A percentile compares a stretch with the other conserved stretches of the same genome.
These are phyloP conservation scores for Agastache rugosa DNA, from an alignment of 257 asterid genomes.

Conservation along the genomic window DNA sequence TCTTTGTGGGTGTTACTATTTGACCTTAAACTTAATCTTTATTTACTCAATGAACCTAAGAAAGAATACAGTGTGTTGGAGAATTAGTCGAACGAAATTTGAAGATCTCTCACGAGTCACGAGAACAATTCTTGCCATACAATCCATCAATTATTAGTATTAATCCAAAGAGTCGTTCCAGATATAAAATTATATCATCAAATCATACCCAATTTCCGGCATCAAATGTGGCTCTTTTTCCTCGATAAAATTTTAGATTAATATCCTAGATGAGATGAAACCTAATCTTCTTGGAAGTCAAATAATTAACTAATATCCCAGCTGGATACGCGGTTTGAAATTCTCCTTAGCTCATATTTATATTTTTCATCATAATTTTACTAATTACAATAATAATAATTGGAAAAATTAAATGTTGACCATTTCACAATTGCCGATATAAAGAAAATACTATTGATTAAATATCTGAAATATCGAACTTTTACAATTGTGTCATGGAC, in stretches of 20 bases:
- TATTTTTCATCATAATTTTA: neutral
- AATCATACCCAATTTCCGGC: constrained; percentile 39
- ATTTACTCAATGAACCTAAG: neutral
- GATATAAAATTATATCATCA: constrained; percentile 12
- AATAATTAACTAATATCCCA: constrained; percentile 40
- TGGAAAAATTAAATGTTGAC: neutral
- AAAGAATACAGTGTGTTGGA: neutral
- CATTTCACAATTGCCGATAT: too few relatives aligned
- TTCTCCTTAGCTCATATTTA: constrained; percentile 8
- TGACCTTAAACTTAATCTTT: too few relatives aligned
- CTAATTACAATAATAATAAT: neutral
- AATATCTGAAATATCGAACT: too few relatives aligned
- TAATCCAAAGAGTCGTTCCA: neutral
- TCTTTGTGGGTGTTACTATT: too few relatives aligned
- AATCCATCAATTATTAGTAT: neutral
- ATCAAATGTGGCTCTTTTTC: constrained; percentile 34
- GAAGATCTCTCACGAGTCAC: neutral
- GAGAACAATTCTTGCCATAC: neutral
- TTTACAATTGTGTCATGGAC: too few relatives aligned
- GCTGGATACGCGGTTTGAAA: constrained; percentile 75
- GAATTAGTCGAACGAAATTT: too few relatives aligned
- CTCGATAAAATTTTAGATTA: constrained; percentile 12
- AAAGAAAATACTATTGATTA: too few relatives aligned
- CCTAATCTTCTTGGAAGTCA: constrained; percentile 35
- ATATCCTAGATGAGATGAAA: constrained; percentile 27